Percentiles rank a stretch among this genome's conserved stretches.
Evolutionary conservation across 2,329 filamentous ascomycete species (phyloP).

Genomic region (Aureobasidium melanogenum): DNA sequence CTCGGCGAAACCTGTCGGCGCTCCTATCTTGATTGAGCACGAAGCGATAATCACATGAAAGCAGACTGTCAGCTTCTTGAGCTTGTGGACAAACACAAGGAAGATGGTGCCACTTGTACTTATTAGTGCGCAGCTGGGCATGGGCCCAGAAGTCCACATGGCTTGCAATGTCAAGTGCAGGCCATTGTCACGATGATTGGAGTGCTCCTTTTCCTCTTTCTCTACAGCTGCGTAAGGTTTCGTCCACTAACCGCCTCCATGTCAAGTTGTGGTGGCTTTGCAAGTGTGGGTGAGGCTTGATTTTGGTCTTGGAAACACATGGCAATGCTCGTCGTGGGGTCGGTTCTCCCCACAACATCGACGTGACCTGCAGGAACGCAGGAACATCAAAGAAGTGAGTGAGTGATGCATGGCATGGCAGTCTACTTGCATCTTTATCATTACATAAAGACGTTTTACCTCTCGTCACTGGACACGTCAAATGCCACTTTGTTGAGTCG

Average conservation of each 20-base stretch:
- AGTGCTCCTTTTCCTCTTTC: neutral
- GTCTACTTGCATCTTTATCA: neutral
- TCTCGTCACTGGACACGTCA: neutral
- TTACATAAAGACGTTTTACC: neutral
- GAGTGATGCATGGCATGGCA: neutral
- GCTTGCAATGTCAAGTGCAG: neutral
- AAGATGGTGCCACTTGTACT: neutral
- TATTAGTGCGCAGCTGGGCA: neutral
- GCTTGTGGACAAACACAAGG: neutral
- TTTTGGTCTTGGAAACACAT: slow-evolving; percentile 4
- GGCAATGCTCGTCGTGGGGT: slow-evolving; percentile 4
- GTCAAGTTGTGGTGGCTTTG: slow-evolving; percentile 8
- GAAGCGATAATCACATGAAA: neutral
- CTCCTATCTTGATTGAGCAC: neutral
- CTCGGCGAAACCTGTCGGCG: neutral
- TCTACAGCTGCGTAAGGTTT: neutral
- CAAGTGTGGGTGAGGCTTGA: slow-evolving; percentile 7
- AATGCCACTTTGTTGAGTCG: neutral
- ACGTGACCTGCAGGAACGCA: slow-evolving; percentile 8
- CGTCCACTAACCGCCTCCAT: neutral
- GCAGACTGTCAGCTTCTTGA: neutral
- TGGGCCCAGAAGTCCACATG: neutral
- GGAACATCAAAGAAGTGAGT: neutral
- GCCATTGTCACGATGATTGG: neutral
- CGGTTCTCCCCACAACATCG: slow-evolving; percentile 1